Conservation (phyloP, 2,329 filamentous ascomycete species). For the Achaetomium macrosporum region DNA sequence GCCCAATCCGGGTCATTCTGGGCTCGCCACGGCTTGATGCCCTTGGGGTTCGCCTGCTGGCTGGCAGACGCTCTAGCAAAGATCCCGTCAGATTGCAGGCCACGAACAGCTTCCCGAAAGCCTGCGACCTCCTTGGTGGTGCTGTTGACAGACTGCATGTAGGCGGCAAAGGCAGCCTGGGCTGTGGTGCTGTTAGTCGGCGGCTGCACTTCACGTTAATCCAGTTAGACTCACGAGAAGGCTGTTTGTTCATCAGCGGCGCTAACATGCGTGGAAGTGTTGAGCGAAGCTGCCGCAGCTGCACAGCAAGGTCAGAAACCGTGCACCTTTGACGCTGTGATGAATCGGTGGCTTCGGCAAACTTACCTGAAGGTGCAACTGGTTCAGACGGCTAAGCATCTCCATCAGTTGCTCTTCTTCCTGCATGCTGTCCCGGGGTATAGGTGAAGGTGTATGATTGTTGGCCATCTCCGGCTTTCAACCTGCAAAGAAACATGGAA, state of each 20-base stretch:
- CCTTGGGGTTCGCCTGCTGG: slow-evolving; percentile 47
- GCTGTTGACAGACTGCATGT: slow-evolving; percentile 42
- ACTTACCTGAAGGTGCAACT: slow-evolving; percentile 50
- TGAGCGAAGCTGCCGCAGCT: slow-evolving; percentile 44
- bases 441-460: slow-evolving; percentile 1
- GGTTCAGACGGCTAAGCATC: slow-evolving; percentile 45
- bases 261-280: slow-evolving; percentile 47
- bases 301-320: slow-evolving; percentile 18
- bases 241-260: slow-evolving; percentile 44
- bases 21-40: slow-evolving; percentile 54
- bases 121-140: slow-evolving; percentile 48
- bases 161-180: slow-evolving; percentile 42
- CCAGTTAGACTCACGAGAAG: slow-evolving; percentile 41
- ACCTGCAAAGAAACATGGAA: not conserved
- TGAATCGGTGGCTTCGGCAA: slow-evolving; percentile 1
- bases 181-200: slow-evolving; percentile 36
- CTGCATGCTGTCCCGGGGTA: slow-evolving; percentile 28
- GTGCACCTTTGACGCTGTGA: not conserved
- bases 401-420: slow-evolving; percentile 47
- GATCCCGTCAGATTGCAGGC: slow-evolving; percentile 43
- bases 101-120: slow-evolving; percentile 43
- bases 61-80: slow-evolving; percentile 50
- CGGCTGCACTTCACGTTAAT: not conserved
- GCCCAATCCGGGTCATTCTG: slow-evolving; percentile 57
- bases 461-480: slow-evolving; percentile 16